Base-by-base conservation (phyloP, 306 rosid species). In the Boehmeria nivea region DNA sequence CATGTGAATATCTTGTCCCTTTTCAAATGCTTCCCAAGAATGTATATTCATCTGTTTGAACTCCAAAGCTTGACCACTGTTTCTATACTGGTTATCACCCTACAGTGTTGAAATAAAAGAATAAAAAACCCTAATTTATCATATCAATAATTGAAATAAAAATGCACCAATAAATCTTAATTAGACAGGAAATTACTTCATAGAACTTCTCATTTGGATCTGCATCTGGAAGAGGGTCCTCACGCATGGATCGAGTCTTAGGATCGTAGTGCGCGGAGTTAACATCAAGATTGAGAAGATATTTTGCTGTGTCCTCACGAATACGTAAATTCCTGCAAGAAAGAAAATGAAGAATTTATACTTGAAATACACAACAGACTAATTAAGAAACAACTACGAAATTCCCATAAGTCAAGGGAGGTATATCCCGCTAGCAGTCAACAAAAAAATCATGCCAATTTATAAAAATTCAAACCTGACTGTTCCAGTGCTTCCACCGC, bases 401-500 rank as follows among this genome's bases (percentile, higher is more conserved):
- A 22, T 48, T 48, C n/a, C 11, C 28, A 46, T 19, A 8, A 1
- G 11, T 4, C 51, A 25, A 21, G n/a, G 14, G 14, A 21, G 8
- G 27, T 27, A 20, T 6, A 46, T 3, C 20, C n/a, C 15, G 27
- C 6, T 10, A 11, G n/a, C n/a, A 51, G 56, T n/a, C 38, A 51
- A 15, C 19, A 21, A 49, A 8, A 51, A n/a, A 16, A 25, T 26
- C 13, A 25, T 51, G 38, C 4, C 19, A 27, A 27, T 27, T 11
- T 26, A 27, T 8, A 51, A 26, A 26, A 26, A 14, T 9, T 36
- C 21, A 51, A 44, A 77, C 86, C 84, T 80, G n/a, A 80, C 82
- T 66, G 91, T 77, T 69, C 91, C 82, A 4, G 87, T 80, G 72
- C 78, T 80, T 8, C 84, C 84, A 60, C 87, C 82, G 46, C 87